Conservation (phyloP, 768 basidiomycete genomes). For the Rickenella mellea region DNA sequence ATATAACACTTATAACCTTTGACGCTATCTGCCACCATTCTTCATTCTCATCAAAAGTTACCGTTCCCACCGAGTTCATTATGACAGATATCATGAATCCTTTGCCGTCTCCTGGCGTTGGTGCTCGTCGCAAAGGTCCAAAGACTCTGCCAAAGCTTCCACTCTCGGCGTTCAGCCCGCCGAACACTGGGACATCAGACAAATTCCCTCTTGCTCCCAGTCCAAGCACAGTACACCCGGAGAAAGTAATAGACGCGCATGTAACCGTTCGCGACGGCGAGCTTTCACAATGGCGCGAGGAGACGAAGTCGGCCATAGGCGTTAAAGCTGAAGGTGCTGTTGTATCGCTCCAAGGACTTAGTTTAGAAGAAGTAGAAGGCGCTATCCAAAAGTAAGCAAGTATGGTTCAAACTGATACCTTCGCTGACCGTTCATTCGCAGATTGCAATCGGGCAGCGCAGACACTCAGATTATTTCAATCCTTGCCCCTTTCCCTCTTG, state of each 20-base stretch:
- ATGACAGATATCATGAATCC: no score
- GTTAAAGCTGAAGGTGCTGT: constrained; percentile 47
- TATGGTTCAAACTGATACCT: no score
- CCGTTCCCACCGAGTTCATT: no score
- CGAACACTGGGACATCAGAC: constrained; percentile 58
- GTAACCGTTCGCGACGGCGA: constrained; percentile 37
- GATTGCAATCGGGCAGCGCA: constrained; percentile 13
- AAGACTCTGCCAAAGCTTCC: constrained; percentile 67
- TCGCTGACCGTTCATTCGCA: constrained; percentile 5
- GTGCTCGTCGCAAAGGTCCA: constrained; percentile 47
- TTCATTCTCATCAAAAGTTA: no score
- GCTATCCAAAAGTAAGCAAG: constrained; percentile 38
- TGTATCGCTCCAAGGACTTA: constrained; percentile 37
- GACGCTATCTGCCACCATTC: no score
- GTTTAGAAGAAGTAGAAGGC: constrained; percentile 33
- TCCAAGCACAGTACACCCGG: constrained; percentile 58
- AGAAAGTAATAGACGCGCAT: constrained; percentile 57
- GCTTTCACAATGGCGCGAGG: constrained; percentile 42
- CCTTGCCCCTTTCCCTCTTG: constrained; percentile 51
- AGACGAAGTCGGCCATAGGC: constrained; percentile 36
- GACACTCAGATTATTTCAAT: constrained; percentile 42
- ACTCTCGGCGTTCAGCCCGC: constrained; percentile 65
- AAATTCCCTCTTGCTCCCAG: constrained; percentile 60
- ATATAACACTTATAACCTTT: no score
- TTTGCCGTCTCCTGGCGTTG: constrained; percentile 30